phyloP scores from a whole-genome alignment of 2,329 filamentous ascomycete species.

The Claviceps maximensis region DNA sequence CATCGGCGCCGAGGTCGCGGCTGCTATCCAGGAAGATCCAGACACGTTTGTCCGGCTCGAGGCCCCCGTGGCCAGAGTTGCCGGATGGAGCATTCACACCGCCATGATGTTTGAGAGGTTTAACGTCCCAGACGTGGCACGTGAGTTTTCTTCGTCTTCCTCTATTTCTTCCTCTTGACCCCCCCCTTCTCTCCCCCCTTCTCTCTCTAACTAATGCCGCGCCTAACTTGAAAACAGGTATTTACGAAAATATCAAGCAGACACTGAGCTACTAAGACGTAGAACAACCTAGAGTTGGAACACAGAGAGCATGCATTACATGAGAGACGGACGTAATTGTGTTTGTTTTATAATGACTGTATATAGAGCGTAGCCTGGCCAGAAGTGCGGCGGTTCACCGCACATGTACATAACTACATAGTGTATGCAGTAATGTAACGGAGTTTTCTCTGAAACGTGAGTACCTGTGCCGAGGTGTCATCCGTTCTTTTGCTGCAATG shows the following conservation, averaged over 20 bases:
- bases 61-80: constrained; percentile 71
- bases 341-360: constrained; percentile 1
- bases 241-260: constrained; percentile 59
- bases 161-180: too few species aligned
- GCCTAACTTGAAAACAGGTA: constrained; percentile 31
- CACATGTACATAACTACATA: too few species aligned
- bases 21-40: constrained; percentile 67
- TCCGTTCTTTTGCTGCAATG: too few species aligned
- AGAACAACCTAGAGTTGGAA: not conserved
- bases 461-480: too few species aligned
- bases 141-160: constrained; percentile 40
- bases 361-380: not conserved
- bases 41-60: constrained; percentile 70
- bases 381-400: too few species aligned
- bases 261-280: constrained; percentile 45
- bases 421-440: too few species aligned
- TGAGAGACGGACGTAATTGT: not conserved
- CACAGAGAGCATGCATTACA: not conserved
- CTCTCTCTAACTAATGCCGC: not conserved
- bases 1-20: constrained; percentile 78
- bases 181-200: not conserved
- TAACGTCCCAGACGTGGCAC: constrained; percentile 71
- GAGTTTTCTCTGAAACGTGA: too few species aligned
- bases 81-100: constrained; percentile 80
- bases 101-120: constrained; percentile 69